phyloP scores from a whole-genome alignment of 108 stramenopile species.

The Aureococcus anophagefferens region DNA sequence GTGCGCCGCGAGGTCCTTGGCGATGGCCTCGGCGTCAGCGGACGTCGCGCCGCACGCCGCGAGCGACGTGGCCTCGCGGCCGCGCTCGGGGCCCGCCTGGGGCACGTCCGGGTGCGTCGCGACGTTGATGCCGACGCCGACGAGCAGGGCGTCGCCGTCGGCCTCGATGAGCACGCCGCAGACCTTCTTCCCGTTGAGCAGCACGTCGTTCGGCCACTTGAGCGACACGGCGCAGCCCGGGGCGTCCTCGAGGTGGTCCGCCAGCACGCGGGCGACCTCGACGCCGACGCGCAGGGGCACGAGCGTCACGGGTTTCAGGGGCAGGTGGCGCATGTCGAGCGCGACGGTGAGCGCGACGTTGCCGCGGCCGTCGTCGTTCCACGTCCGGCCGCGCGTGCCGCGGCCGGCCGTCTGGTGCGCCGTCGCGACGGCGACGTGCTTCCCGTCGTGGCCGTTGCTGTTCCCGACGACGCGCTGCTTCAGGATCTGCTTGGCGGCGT shows the following conservation, averaged over 20 bases:
- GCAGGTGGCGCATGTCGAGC: not conserved
- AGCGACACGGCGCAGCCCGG: not conserved
- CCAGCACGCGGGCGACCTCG: not conserved
- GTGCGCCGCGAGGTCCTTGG: not conserved
- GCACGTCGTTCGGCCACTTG: conserved; percentile 21
- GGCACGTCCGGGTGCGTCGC: not conserved
- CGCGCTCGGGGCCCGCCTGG: not conserved
- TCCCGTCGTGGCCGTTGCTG: too few relatives aligned
- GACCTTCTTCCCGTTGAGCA: conserved; percentile 11
- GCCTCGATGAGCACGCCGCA: conserved; percentile 7
- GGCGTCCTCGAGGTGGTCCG: not conserved
- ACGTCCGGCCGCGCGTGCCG: conserved; percentile 4
- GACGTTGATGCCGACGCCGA: not conserved
- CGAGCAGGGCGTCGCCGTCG: not conserved
- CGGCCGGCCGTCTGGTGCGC: not conserved
- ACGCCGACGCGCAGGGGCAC: conserved; percentile 1
- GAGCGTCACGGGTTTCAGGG: conserved; percentile 3
- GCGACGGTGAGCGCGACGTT: conserved; percentile 1
- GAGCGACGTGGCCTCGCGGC: not conserved
- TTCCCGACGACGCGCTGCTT: not conserved
- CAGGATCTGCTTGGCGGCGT: not conserved
- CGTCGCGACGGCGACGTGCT: not conserved
- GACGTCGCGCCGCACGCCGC: not conserved
- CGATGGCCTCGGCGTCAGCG: not conserved
- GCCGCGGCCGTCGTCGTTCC: not conserved